A percentile compares a stretch with the other conserved stretches of the same genome.
These are phyloP conservation scores for Sclerotinia spermophila DNA, from an alignment of 2,329 filamentous ascomycete genomes.

Conservation along the genomic window DNA sequence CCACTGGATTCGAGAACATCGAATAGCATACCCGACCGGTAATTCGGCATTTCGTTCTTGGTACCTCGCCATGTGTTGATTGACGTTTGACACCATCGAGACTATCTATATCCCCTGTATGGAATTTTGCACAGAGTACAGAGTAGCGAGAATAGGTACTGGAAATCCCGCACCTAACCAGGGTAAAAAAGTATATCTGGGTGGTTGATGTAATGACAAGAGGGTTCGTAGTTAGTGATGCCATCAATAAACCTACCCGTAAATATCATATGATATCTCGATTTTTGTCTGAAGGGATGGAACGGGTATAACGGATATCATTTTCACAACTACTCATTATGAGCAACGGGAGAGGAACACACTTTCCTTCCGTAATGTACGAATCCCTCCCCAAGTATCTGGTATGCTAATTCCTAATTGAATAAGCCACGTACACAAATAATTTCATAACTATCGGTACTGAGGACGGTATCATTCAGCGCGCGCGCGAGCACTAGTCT, in stretches of 20 bases:
- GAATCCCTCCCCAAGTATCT: neutral
- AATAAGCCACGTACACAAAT: neutral
- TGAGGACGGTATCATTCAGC: neutral
- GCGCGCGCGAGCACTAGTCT: neutral
- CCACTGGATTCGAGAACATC: neutral
- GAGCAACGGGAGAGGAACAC: neutral
- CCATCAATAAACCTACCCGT: too few species aligned
- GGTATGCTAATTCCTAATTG: too few species aligned
- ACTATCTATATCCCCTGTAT: neutral
- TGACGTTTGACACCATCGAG: too few species aligned
- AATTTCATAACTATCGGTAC: neutral
- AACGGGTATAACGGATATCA: conserved; percentile 11
- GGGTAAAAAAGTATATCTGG: neutral
- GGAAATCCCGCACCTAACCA: neutral
- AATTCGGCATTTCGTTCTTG: neutral
- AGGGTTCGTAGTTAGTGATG: neutral
- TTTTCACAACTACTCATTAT: neutral
- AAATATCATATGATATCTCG: neutral
- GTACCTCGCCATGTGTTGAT: neutral
- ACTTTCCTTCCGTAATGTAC: neutral
- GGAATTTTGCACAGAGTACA: neutral
- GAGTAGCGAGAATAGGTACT: neutral
- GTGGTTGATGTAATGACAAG: neutral
- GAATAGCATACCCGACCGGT: neutral
- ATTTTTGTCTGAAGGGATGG: neutral